Evolutionary conservation across 148 eudicot species (phyloP).

Genomic region (Agrostemma githago): DNA sequence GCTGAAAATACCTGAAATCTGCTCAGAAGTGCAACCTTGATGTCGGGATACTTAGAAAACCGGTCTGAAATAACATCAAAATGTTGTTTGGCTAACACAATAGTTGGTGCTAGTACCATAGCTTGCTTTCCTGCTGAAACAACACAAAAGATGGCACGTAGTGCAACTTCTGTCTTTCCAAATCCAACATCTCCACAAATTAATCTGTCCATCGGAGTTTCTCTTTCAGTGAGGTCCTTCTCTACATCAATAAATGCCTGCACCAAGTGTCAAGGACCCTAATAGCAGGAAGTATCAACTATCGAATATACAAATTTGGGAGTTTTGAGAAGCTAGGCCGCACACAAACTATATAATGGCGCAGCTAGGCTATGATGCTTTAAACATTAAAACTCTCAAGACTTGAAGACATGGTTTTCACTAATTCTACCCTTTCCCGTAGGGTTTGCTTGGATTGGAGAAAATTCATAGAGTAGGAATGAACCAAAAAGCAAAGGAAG

Average conservation of each 20-base stretch:
- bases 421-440: background rate
- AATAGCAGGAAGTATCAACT: slow-evolving; percentile 21
- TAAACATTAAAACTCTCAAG: background rate
- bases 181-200: slow-evolving; percentile 99
- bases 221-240: slow-evolving; percentile 87
- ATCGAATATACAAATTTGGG: background rate
- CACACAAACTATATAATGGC: background rate
- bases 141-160: slow-evolving; percentile 89
- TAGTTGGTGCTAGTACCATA: slow-evolving; percentile 95
- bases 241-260: slow-evolving; percentile 98
- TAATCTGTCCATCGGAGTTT: slow-evolving; percentile 95
- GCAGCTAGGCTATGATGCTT: background rate
- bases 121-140: slow-evolving; percentile 93
- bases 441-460: background rate
- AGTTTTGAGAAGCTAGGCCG: background rate
- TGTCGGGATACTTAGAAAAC: slow-evolving; percentile 54
- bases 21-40: slow-evolving; percentile 85
- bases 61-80: slow-evolving; percentile 77
- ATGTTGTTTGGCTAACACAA: slow-evolving; percentile 93
- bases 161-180: slow-evolving; percentile 98
- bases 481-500: background rate
- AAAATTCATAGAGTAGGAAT: background rate
- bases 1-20: slow-evolving; percentile 77
- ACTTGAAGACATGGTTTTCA: background rate
- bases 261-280: slow-evolving; percentile 33